Base-by-base conservation (phyloP, 1,284 basidiomycete genomes). In the Cutaneotrichosporon curvatum region DNA sequence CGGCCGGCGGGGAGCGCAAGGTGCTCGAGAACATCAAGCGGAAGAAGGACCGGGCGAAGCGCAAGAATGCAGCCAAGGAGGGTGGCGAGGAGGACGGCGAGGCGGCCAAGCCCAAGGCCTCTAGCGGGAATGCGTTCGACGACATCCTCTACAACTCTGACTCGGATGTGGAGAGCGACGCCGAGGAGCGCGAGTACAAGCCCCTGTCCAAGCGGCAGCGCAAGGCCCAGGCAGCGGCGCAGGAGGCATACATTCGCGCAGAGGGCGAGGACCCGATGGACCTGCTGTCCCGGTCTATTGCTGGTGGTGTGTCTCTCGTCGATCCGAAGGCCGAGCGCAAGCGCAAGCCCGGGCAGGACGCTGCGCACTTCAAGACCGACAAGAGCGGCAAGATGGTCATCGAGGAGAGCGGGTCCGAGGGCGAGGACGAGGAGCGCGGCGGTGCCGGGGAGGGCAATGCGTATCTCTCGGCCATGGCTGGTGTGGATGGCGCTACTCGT, bases 231-330 rank as follows among this genome's bases (percentile, higher is more conserved):
- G 50, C 50, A 38, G 54, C 52, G 18, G 48, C 55, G 20, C 59
- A 50, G 19, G 61, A 70, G n/a, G 67, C 73, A 16, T 78, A 74
- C 62, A 78, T 98, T 48, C 81, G 87, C 32, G 75, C 87, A 56
- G 94, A 97, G 65, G 84, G 89, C 48, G 89, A 97, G 61, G 84
- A 92, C 58, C 94, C 95, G 1, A 87, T 96, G 82, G 94, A 99
- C 74, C 77, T 99, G 46, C 75, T 99, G 6, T 83, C 89, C 50
- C 85, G 91, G 36, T 67, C 50, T 78, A 83, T 65, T 46, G 83
- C 84, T 15, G 80, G 85, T 25, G 80, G 82, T 40, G 75, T 92
- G 16, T 84, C 83, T 4, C 81, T 88, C 8, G 42, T 46, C 20
- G 46, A 54, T 48, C 53, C 53, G 0, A 32, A 35, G 12, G 43